These are phyloP conservation scores for Saccharomycopsis babjevae DNA, from an alignment of 805 yeast genomes.

Conservation along the genomic window DNA sequence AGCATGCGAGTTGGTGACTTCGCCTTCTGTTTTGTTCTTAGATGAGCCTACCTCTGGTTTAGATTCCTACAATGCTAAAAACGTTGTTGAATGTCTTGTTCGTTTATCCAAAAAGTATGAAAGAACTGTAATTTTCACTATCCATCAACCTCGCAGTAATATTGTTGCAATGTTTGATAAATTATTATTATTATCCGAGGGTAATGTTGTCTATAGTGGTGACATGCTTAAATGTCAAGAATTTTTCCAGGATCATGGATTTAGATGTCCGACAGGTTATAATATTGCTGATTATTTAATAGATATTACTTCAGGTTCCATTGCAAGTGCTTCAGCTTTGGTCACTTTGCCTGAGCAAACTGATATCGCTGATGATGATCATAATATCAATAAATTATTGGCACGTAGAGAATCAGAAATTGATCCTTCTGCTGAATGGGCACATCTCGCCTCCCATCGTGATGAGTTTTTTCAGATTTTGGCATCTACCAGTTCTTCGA, in stretches of 20 bases:
- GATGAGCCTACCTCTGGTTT: constrained; percentile 96
- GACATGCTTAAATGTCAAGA: constrained; percentile 64
- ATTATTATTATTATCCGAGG: constrained; percentile 70
- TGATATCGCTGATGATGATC: constrained; percentile 25
- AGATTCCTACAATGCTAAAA: constrained; percentile 87
- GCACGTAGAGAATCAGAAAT: constrained; percentile 25
- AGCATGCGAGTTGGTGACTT: constrained; percentile 86
- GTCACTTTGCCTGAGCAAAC: constrained; percentile 18
- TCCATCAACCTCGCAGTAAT: constrained; percentile 95
- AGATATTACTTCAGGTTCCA: constrained; percentile 70
- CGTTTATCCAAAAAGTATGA: constrained; percentile 69
- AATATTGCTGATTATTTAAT: constrained; percentile 90
- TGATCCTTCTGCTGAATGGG: constrained; percentile 75
- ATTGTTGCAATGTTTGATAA: constrained; percentile 87
- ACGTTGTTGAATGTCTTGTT: constrained; percentile 79
- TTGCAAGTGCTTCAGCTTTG: constrained; percentile 13
- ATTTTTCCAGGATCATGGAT: constrained; percentile 68
- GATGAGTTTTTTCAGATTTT: constrained; percentile 39
- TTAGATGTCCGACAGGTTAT: constrained; percentile 77
- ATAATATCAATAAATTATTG: constrained; percentile 22
- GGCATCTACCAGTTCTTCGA: constrained; percentile 6
- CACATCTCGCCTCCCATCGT: constrained; percentile 70
- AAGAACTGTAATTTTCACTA: constrained; percentile 84
- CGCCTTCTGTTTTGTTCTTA: constrained; percentile 71
- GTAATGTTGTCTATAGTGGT: constrained; percentile 82